Evolutionary conservation across 495 filamentous ascomycete genomes (phyloP), one percentile per base, ranked within the genome.

Genomic region (Aspergillus sclerotiicarbonarius): DNA sequence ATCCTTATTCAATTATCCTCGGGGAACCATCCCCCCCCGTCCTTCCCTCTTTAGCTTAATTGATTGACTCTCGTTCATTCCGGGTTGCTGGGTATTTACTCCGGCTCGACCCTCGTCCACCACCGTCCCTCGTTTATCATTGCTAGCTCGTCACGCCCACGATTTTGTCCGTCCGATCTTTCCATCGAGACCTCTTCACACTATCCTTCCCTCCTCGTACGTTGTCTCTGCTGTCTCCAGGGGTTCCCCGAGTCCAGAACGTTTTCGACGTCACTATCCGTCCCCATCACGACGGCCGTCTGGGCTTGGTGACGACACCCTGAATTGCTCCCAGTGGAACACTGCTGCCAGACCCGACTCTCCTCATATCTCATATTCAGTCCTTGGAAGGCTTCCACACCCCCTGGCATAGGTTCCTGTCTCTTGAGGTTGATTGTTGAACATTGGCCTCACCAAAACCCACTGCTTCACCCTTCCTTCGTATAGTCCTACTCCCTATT

Each of bases 61-160:
- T 54, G 59, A 65, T 62, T 49, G 53, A 43, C 52, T 62, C 54
- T 45, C 56, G 48, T 41, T 55, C 50, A 44, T 60, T 53, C 57
- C 49, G 10, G 32, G 29, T 35, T 53, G 47, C 32, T 55, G 51
- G 45, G 31, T 48, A 21, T 29, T 60, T 47, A 50, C 21, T 41
- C 58, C 58, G 47, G 47, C 13, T 50, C 47, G 47, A 32, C 29
- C 47, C 47, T 50, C 31, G 47, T 50, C 47, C 25, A 31, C n/a
- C 47, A 50, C 25, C 2, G 25, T 50, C 47, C 47, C 47, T 50
- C 47, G 25, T 50, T 50, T 32, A 32, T 50, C 25, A 50, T 50
- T 50, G 47, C 25, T 12, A 50, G 32, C 47, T 50, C 4, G 12
- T 32, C 47, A 50, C 47, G 46, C 47, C 16, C 47, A 50, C 47